Conservation (phyloP, 2,329 filamentous ascomycete genomes). For the Pestalotiopsis sp. region DNA sequence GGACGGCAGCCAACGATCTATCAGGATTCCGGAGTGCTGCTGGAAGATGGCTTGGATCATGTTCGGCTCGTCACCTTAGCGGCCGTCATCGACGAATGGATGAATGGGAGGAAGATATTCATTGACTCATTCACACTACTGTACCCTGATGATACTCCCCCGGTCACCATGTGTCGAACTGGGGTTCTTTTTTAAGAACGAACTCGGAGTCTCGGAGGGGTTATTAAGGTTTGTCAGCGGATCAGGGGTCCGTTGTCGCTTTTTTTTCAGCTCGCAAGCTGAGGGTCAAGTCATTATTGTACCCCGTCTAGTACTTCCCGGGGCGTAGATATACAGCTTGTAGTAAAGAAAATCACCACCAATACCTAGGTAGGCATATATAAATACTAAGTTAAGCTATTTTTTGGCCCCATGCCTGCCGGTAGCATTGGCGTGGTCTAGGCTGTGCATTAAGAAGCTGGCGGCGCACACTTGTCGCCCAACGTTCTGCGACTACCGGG, state of each 20-base stretch:
- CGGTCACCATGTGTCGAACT: not conserved
- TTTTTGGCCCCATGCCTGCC: too few relatives aligned
- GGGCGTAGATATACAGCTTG: too few relatives aligned
- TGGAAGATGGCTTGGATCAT: not conserved
- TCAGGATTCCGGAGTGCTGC: not conserved
- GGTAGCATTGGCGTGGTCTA: too few relatives aligned
- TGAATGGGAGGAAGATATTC: not conserved
- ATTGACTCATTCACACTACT: not conserved
- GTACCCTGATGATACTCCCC: not conserved
- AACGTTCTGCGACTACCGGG: too few relatives aligned
- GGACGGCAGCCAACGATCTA: not conserved
- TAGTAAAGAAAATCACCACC: too few relatives aligned
- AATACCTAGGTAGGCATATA: too few relatives aligned
- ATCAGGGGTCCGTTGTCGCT: not conserved
- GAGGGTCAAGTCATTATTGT: not conserved
- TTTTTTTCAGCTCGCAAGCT: not conserved
- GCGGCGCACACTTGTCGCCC: too few relatives aligned
- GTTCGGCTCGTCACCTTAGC: not conserved
- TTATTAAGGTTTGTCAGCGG: not conserved
- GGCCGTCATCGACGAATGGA: not conserved
- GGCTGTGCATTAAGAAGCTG: too few relatives aligned
- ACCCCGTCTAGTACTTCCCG: too few relatives aligned
- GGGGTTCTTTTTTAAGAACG: too few relatives aligned
- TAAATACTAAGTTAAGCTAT: too few relatives aligned
- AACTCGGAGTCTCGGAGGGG: not conserved